Evolutionary conservation across 495 filamentous ascomycete genomes (phyloP), one percentile per base, ranked within the genome.

Genomic region (Podospora pseudocomata): DNA sequence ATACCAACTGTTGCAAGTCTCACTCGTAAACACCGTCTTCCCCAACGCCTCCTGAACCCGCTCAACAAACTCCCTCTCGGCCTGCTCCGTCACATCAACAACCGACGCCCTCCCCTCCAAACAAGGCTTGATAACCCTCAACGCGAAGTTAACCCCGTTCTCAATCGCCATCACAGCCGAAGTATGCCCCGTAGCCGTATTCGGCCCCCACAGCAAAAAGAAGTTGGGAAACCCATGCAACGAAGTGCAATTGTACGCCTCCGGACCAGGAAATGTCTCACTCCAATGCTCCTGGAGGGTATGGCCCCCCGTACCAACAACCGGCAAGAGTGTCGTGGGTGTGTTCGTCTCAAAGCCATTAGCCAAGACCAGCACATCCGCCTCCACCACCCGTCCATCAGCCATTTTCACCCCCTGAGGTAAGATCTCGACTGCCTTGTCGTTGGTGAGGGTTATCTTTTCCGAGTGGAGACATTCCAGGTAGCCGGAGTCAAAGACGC

Each of bases 171-270:
- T 79, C 5, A 82, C 60, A 30, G 74, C 70, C 0, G 81, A 83
- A 19, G 79, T 83, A 66, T 82, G 77, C 0, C 79, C 81, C 2
- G 80, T 80, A n/a, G 73, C 73, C 1, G 78, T 74, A 67, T 83
- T 83, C 11, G 81, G 81, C 0, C 81, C 81, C 74, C 70, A 68
- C 0, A 81, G 32, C 32, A 83, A 58, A 4, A 76, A 80, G 62
- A 84, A 76, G 65, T 84, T 84, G 9, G 81, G 81, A 65, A 81
- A 83, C n/a, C 75, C 74, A 67, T 72, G 72, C 7, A 84, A 57
- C 18, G 65, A 66, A 1, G 73, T 71, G 5, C 71, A 76, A 53
- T 79, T 71, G 70, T 84, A 84, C 19, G 80, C 81, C 62, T 76
- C 76, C 15, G 79, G 72, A 1, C 81, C 81, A 7, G 75, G 71